Evolutionary conservation across 2,329 filamentous ascomycete genomes (phyloP), one percentile per base, ranked within the genome.

Genomic region (Sphaerostilbella broomeana): DNA sequence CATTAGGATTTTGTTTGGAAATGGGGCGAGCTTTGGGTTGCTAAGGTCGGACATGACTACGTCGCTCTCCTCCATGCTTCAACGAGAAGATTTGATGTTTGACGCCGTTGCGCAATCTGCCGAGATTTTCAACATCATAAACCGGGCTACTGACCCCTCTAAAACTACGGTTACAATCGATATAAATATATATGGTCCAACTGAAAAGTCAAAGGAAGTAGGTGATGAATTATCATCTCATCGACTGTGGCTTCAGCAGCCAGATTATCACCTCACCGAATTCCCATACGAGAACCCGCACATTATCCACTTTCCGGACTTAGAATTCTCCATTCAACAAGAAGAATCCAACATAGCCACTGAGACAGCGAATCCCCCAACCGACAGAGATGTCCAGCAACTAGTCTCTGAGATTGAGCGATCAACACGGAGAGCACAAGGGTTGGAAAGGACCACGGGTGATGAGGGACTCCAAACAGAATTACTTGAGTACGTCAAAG

Each of bases 131-230:
- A 48, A 56, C 2, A 47, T 42, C 13, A 57, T 62, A 11, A 38
- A 35, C 12, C 47, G 46, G 5, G 49, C 50, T 2, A 50, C 43
- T 8, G 59, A 57, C 40, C 28, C 54, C 0, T 30, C 43, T 3
- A 55, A 61, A 1, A 55, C 58, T 3, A 47, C 56, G 19, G 51
- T 56, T 12, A 47, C 50, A 25, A 47, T 64, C 1, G 53, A 63
- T 36, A 59, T 66, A 35, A 61, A 65, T 29, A 40, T 65, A 1
- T 65, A 65, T 40, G 63, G 63, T 0, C 55, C 54, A 1, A 38
- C 38, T 2, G n/a, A 25, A 4, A 13, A 38, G 2, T 49, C 47
- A 2, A 38, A 35, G 1, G 11, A 38, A 2, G 44, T 63, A 15
- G 63, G 61, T 0, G 40, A 51, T 2, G 37, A 35, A 3, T 44